Evolutionary conservation across 768 basidiomycete species (phyloP), one percentile per base, ranked within the genome.

Genomic region (Kwoniella dejecticola): DNA sequence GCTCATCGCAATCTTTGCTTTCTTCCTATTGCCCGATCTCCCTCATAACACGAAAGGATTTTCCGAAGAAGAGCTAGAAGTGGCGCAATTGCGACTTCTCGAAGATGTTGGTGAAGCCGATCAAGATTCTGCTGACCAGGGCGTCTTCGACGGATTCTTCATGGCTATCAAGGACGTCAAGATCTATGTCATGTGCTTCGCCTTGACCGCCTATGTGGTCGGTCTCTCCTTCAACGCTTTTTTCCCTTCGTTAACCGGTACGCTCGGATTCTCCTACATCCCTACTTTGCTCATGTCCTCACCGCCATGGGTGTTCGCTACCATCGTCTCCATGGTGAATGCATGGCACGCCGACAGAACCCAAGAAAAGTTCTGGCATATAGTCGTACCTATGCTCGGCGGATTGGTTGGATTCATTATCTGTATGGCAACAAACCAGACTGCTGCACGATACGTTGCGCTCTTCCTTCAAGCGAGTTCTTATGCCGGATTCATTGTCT

Each of bases 91-190:
- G 1, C 70, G 73, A 31, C 30, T 75, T 0, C 42, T 56, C 47
- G 73, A 71, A 49, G 70, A 75, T 53, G 70, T 81, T 27, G 85
- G 84, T 30, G 80, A 84, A 15, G 80, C 82, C 11, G 85, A 86
- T 57, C 80, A 84, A 44, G 80, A 79, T 29, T 81, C 83, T 62
- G 81, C 79, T 8, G 79, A 79, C 15, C 68, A 77, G 21, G 69
- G 69, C 8, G 56, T 67, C 19, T 77, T 63, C 53, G 72, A 78
- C 23, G 88, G 88, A 8, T 72, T 90, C 2, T 64, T 77, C 8
- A 71, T 87, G 64, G 88, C 90, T 11, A 41, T 89, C 57, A 81
- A 81, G 19, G 91, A 93, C 71, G 86, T 87, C 88, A 89, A 87
- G 76, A 89, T 93, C 38, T 92, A 90, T 88, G 72, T 75, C 66